Evolutionary conservation across 345 rosid genomes (phyloP).

Genomic region (Salix viminalis): DNA sequence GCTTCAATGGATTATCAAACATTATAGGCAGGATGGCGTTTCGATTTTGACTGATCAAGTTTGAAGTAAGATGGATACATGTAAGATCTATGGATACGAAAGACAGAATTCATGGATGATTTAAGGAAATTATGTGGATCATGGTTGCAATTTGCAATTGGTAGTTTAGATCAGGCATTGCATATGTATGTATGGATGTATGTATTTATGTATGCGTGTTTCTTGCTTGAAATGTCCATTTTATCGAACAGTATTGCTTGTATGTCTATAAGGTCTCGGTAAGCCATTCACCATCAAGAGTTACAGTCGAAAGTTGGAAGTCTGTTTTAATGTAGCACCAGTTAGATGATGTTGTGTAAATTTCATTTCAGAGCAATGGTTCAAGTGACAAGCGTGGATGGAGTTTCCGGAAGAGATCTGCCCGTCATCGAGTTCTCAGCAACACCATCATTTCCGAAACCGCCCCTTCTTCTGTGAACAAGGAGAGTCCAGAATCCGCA

Average conservation of each 20-base stretch:
- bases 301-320: neutral
- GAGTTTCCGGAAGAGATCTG: constrained; percentile 72
- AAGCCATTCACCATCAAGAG: neutral
- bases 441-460: constrained; percentile 46
- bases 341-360: constrained; percentile 9
- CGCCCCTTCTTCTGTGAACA: constrained; percentile 29
- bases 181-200: neutral
- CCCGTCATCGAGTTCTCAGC: constrained; percentile 60
- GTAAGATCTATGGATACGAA: neutral
- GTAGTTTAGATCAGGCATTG: neutral
- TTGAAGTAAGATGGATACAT: neutral
- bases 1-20: neutral
- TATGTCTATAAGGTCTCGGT: neutral
- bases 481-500: constrained; percentile 42
- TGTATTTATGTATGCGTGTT: no score
- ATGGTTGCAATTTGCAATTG: neutral
- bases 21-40: constrained; percentile 1
- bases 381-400: constrained; percentile 52
- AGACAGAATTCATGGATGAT: constrained; percentile 1
- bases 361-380: constrained; percentile 40
- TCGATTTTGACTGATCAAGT: neutral
- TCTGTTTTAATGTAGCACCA: neutral
- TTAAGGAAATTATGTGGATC: neutral
- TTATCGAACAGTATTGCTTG: neutral
- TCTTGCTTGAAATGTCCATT: neutral